Conservation (phyloP, 805 yeast species). For the Lipomyces japonicus region DNA sequence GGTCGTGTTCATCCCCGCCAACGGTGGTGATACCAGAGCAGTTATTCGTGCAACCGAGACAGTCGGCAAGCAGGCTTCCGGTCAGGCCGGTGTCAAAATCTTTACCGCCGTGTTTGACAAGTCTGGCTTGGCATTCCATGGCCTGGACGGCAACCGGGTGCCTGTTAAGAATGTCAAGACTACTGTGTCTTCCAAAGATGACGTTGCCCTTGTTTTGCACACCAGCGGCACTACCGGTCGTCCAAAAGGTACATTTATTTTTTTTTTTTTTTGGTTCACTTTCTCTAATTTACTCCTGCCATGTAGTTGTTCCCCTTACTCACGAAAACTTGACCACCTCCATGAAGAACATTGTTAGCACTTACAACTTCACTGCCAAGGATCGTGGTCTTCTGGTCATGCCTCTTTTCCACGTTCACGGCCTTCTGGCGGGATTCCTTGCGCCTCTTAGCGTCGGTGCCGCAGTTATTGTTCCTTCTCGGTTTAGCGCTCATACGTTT, state of each 20-base stretch:
- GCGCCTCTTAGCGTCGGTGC: slow-evolving; percentile 61
- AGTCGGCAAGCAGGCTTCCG: slow-evolving; percentile 32
- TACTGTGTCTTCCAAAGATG: slow-evolving; percentile 35
- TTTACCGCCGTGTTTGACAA: slow-evolving; percentile 1
- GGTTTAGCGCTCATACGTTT: slow-evolving; percentile 57
- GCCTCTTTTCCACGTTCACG: slow-evolving; percentile 79
- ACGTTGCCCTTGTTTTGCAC: slow-evolving; percentile 62
- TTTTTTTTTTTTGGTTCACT: background rate
- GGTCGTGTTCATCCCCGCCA: slow-evolving; percentile 56
- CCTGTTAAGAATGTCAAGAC: slow-evolving; percentile 29
- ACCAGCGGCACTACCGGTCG: slow-evolving; percentile 76
- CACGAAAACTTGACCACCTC: slow-evolving; percentile 61
- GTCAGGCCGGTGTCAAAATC: slow-evolving; percentile 4
- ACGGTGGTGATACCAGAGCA: slow-evolving; percentile 43
- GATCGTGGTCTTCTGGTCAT: slow-evolving; percentile 64
- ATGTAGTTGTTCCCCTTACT: slow-evolving; percentile 58
- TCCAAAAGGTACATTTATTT: slow-evolving; percentile 45
- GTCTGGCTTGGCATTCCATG: slow-evolving; percentile 1
- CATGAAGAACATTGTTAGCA: slow-evolving; percentile 54
- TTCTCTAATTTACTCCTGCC: background rate
- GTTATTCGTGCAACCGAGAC: slow-evolving; percentile 51
- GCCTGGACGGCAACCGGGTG: background rate
- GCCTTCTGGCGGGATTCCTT: slow-evolving; percentile 61
- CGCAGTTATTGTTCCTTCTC: slow-evolving; percentile 53
- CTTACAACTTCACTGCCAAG: slow-evolving; percentile 48